Percentiles rank a stretch among this genome's conserved stretches.
Conservation (phyloP, 148 eudicot species). For the Rhododendron vialii region DNA sequence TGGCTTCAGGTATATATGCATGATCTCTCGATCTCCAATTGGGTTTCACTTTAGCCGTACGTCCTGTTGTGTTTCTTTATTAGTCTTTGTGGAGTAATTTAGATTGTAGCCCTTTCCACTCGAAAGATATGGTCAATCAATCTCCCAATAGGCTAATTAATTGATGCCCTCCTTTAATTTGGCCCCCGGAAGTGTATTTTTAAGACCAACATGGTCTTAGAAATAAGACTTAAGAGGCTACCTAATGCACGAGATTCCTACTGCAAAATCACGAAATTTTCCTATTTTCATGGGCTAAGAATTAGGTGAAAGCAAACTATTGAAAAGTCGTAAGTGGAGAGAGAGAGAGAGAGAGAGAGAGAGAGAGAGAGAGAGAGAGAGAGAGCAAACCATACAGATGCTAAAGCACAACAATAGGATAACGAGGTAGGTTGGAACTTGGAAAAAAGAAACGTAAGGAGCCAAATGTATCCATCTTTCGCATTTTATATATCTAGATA, state of each 20-base stretch:
- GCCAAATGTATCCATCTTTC: neutral
- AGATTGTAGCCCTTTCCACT: neutral
- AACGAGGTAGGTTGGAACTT: neutral
- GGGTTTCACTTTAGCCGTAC: neutral
- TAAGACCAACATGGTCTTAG: neutral
- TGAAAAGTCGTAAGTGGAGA: neutral
- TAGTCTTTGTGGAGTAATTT: neutral
- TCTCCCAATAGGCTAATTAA: neutral
- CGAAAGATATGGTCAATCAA: neutral
- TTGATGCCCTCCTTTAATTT: neutral
- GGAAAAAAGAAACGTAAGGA: neutral
- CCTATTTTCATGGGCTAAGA: neutral
- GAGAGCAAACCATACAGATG: too few relatives aligned
- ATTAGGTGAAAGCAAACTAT: neutral
- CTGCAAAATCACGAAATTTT: too few relatives aligned
- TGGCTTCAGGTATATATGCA: conserved; percentile 39
- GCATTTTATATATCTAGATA: neutral
- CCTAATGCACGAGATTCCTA: too few relatives aligned
- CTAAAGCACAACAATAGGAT: neutral
- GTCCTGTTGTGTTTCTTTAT: neutral
- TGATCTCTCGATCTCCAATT: neutral
- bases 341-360: neutral
- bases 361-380: neutral
- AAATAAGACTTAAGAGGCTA: neutral
- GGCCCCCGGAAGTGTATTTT: neutral